phyloP scores from a whole-genome alignment of 2,329 filamentous ascomycete genomes.

The Alternaria postmessia region DNA sequence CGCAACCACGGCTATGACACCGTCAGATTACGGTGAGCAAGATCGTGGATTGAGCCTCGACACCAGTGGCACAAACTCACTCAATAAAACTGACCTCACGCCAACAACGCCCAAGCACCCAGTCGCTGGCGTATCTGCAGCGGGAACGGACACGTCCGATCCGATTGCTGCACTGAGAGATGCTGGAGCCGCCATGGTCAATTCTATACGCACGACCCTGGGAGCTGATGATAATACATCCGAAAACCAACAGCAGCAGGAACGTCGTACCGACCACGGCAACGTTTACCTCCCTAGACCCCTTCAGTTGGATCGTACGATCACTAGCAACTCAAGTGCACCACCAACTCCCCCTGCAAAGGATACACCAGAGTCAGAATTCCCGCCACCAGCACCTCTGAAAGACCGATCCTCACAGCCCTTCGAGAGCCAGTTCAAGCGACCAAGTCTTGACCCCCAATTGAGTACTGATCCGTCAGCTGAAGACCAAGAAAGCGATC shows the following conservation, averaged over 20 bases:
- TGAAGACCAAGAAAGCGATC: conserved; percentile 73
- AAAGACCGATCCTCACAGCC: conserved; percentile 50
- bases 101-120: conserved; percentile 50
- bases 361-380: conserved; percentile 48
- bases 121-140: conserved; percentile 30
- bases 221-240: conserved; percentile 38
- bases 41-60: conserved; percentile 37
- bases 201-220: conserved; percentile 53
- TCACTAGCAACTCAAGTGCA: conserved; percentile 46
- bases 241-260: conserved; percentile 20
- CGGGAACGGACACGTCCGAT: conserved; percentile 26
- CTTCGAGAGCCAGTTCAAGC: conserved; percentile 20
- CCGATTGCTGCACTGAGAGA: conserved; percentile 56
- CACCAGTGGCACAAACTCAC: conserved; percentile 20
- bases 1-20: conserved; percentile 50
- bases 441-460: conserved; percentile 41
- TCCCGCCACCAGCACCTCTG: conserved; percentile 39
- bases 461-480: conserved; percentile 62
- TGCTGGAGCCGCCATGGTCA: conserved; percentile 59
- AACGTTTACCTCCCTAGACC: conserved; percentile 50
- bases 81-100: conserved; percentile 44
- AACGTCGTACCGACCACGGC: conserved; percentile 28
- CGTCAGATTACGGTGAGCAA: conserved; percentile 37
- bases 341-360: conserved; percentile 59
- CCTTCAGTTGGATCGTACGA: conserved; percentile 49